Evolutionary conservation across 352 stramenopile genomes (phyloP).

Genomic region (Phytophthora fragariaefolia): DNA sequence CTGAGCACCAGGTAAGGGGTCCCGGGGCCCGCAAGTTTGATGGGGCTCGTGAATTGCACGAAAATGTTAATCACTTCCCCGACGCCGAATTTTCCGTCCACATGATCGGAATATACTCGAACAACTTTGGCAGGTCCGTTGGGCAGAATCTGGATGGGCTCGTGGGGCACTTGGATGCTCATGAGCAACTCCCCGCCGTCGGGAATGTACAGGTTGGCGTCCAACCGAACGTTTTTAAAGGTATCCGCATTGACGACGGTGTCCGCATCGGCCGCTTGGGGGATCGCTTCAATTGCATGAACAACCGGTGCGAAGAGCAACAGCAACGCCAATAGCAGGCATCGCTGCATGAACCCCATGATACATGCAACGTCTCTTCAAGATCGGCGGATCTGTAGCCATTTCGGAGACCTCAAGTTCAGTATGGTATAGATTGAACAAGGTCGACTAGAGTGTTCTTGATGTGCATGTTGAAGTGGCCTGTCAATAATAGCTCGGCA

Average conservation of each 20-base stretch:
- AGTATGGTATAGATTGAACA: background rate
- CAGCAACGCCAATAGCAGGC: constrained; percentile 10
- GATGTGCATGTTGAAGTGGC: background rate
- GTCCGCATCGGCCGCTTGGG: constrained; percentile 58
- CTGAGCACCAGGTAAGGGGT: constrained; percentile 53
- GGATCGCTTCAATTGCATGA: constrained; percentile 45
- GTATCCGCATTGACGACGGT: constrained; percentile 54
- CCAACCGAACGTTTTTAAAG: constrained; percentile 60
- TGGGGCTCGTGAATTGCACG: constrained; percentile 73
- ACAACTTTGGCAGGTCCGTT: constrained; percentile 67
- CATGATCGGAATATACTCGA: constrained; percentile 64
- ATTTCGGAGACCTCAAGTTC: background rate
- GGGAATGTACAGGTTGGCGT: constrained; percentile 76
- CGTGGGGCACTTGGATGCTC: constrained; percentile 65
- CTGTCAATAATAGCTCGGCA: background rate
- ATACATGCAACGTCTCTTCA: constrained; percentile 5
- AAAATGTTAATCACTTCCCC: constrained; percentile 69
- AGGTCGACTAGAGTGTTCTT: background rate
- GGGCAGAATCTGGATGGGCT: constrained; percentile 56
- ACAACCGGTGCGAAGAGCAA: background rate
- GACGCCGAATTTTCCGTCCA: constrained; percentile 55
- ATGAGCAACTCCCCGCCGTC: constrained; percentile 75
- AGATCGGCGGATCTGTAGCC: constrained; percentile 1
- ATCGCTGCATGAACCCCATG: constrained; percentile 11
- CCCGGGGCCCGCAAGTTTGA: constrained; percentile 57